These are phyloP conservation scores for Elaphomyces granulatus DNA, from an alignment of 495 filamentous ascomycete species.

Conservation along the genomic window DNA sequence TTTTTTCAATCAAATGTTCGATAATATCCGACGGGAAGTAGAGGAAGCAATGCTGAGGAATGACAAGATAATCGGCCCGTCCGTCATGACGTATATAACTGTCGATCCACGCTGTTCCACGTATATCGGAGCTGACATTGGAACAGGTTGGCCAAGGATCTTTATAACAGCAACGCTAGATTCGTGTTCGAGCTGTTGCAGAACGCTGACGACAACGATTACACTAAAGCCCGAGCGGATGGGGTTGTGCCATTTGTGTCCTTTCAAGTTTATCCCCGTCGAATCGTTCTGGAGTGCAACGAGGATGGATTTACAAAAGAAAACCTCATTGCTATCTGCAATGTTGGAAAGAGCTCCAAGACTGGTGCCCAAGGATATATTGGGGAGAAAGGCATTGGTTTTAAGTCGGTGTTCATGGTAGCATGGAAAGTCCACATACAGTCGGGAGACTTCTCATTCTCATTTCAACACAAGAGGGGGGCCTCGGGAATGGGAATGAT, in stretches of 20 bases:
- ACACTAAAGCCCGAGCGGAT: slow-evolving; percentile 3
- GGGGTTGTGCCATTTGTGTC: slow-evolving; percentile 10
- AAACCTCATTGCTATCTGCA: slow-evolving; percentile 25
- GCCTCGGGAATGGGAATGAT: slow-evolving; percentile 33
- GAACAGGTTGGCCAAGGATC: slow-evolving; percentile 19
- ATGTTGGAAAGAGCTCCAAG: slow-evolving; percentile 26
- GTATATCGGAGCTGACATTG: too few relatives aligned
- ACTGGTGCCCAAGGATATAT: slow-evolving; percentile 23
- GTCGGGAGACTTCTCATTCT: slow-evolving; percentile 32
- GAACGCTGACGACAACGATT: slow-evolving; percentile 33
- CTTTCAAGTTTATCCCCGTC: slow-evolving; percentile 12
- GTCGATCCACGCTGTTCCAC: too few relatives aligned
- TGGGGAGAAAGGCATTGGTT: slow-evolving; percentile 38
- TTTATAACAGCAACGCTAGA: slow-evolving; percentile 20
- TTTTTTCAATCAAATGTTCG: slow-evolving; percentile 7
- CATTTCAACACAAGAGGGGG: slow-evolving; percentile 20
- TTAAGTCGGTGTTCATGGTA: slow-evolving; percentile 39
- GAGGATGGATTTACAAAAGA: slow-evolving; percentile 24
- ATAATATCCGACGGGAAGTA: slow-evolving; percentile 13
- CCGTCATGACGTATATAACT: slow-evolving; percentile 22
- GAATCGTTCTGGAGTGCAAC: slow-evolving; percentile 25
- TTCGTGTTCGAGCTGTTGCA: slow-evolving; percentile 32
- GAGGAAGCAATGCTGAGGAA: slow-evolving; percentile 18
- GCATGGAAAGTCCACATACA: slow-evolving; percentile 33
- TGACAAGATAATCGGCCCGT: slow-evolving; percentile 16